Conservation (phyloP, 1,284 basidiomycete species). For the Grifola frondosa region DNA sequence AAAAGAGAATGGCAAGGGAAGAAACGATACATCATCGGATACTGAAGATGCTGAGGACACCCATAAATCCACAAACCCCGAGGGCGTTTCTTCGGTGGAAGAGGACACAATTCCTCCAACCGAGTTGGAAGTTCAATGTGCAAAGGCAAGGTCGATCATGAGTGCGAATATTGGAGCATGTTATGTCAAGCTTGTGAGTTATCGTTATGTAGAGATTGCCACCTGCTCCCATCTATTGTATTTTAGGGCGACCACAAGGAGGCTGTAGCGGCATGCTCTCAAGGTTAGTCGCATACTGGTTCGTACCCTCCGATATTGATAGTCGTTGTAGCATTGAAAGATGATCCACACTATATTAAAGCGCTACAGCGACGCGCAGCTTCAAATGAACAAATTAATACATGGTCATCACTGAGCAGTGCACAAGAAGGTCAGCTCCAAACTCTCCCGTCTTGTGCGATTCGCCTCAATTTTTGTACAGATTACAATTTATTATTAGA, state of each 20-base stretch:
- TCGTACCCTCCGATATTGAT: conserved; percentile 4
- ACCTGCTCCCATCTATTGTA: neutral
- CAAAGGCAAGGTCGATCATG: conserved; percentile 63
- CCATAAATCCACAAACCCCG: conserved; percentile 1
- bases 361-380: conserved; percentile 84
- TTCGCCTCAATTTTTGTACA: conserved; percentile 32
- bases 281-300: conserved; percentile 45
- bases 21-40: conserved; percentile 28
- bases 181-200: conserved; percentile 67
- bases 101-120: conserved; percentile 25
- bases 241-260: conserved; percentile 70
- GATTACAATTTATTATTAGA: conserved; percentile 76
- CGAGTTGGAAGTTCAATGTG: conserved; percentile 44
- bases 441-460: neutral
- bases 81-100: conserved; percentile 2
- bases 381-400: conserved; percentile 78
- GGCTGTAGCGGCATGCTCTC: conserved; percentile 73
- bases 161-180: conserved; percentile 84
- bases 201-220: neutral
- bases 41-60: conserved; percentile 25
- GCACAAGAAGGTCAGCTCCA: conserved; percentile 75
- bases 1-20: conserved; percentile 31
- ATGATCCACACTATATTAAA: conserved; percentile 86
- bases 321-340: conserved; percentile 80
- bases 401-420: conserved; percentile 80